Base-by-base conservation (phyloP, 2,329 filamentous ascomycete species). In the Dactylellina cionopaga region DNA sequence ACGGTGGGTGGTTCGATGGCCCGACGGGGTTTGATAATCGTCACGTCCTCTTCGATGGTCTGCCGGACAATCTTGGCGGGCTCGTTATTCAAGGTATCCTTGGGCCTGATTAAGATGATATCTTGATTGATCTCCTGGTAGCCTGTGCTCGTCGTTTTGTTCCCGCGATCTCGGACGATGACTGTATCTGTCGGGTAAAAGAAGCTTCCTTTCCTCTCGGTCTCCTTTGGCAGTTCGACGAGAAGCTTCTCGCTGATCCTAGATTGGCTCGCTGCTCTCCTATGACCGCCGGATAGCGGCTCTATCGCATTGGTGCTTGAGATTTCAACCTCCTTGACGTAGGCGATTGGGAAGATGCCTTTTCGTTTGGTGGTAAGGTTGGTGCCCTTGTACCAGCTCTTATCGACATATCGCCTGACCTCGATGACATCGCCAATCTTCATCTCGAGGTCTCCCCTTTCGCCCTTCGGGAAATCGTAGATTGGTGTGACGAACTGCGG, bases 311-410 rank as follows among this genome's bases (percentile, higher is more conserved):
- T 44, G 9, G 56, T 65, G 52, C 68, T 72, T 2, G 68, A 72
- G 25, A 72, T 44, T 47, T 72, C 68, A 11, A 60, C 59, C 17
- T 72, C 68, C 29, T 65, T 72, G 6, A 65, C 59, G 22, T 60
- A 72, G 0, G 59, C 52, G 17, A 72, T 60, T 9, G 68, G 68
- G 35, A 72, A 72, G n/a, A 72, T 72, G 3, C 68, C 68, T 46
- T 60, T 72, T 35, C 60, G 59, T 2, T 24, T 33, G n/a, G 68
- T 72, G 1, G 68, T 33, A 13, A 72, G 46, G 25, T 72, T 72
- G 37, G 31, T 47, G 0, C 68, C 68, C 10, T 72, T 72, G 22
- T 72, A 72, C 68, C 68, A 72, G 31, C 65, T 64, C 37, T 52
- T 55, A 11, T 72, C 68, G 19, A 72, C 44, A 24, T 65, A 72